Evolutionary conservation across 2,329 filamentous ascomycete species (phyloP).

Genomic region (Berkeleyomyces rouxiae): DNA sequence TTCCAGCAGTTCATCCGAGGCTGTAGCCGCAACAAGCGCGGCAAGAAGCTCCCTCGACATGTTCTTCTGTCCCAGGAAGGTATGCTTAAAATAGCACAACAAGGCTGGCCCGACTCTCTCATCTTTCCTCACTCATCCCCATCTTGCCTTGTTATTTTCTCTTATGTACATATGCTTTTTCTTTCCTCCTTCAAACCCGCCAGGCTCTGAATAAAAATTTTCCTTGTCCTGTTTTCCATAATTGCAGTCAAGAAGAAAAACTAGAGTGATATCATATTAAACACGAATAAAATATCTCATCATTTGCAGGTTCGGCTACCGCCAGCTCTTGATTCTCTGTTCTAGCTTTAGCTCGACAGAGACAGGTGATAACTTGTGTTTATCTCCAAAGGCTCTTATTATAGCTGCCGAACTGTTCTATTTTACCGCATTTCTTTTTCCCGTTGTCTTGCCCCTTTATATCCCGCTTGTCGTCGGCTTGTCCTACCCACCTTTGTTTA

Average conservation of each 20-base stretch:
- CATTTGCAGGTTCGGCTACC: background rate
- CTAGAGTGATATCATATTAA: background rate
- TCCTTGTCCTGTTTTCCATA: background rate
- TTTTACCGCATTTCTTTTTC: background rate
- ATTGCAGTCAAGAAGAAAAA: background rate
- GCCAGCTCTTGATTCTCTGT: background rate
- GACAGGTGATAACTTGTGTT: background rate
- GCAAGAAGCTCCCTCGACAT: background rate
- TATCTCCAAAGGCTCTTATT: background rate
- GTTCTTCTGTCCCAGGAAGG: background rate
- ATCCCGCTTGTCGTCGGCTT: background rate
- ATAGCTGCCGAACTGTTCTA: background rate
- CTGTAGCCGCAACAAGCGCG: too few relatives aligned
- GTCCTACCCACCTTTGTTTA: background rate
- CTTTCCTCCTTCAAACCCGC: background rate
- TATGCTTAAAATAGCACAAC: background rate
- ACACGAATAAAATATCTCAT: slow-evolving; percentile 1
- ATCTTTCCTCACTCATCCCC: background rate
- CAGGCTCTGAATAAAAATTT: background rate
- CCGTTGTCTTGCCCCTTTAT: background rate
- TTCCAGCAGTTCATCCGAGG: too few relatives aligned
- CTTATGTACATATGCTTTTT: background rate
- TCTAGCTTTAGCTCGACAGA: background rate
- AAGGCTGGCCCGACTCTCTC: background rate
- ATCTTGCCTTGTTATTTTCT: background rate